Base-by-base conservation (phyloP, 1,284 basidiomycete species). In the Pulchroboletus neoregius region DNA sequence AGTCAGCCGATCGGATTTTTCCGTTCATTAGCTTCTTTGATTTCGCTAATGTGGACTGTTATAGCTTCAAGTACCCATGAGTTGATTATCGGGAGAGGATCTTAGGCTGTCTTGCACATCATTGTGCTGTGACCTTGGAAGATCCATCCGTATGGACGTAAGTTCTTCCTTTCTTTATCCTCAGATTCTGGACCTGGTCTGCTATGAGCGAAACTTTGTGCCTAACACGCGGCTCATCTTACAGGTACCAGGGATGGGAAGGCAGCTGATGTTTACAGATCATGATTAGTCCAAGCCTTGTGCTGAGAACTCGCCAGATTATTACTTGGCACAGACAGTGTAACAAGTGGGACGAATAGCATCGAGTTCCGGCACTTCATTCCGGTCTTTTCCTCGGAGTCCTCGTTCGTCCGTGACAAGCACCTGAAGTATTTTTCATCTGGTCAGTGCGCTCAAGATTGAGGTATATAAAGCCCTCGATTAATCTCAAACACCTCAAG, bases 401-500 rank as follows among this genome's bases (percentile, higher is more conserved):
- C n/a, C 43, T 41, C 28, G 33, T 49, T 18, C 13, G 16, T 46
- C 41, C 26, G 6, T n/a, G 16, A n/a, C 24, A 12, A 26, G 24
- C 24, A 6, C 34, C n/a, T 13, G 35, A 18, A 13, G 5, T 5
- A 24, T 6, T 15, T 23, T 27, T 32, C 20, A 12, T 9, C 16
- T 28, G n/a, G 26, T 31, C 18, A 37, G 27, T 10, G 8, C 32
- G 22, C 40, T 24, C 24, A 27, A 24, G 24, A 16, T 38, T 18
- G 13, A 46, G 31, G 42, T 55, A 55, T 57, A 55, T 45, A 51
- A 55, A 43, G 36, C 36, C 26, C 15, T 15, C 26, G 15, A 27
- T 5, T 23, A 4, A 23, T 26, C 40, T 20, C 13, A 15, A 35
- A 27, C 22, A 0, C 22, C 22, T 16, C 47, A 48, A 57, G 43